Evolutionary conservation across 768 basidiomycete genomes (phyloP), one percentile per base, ranked within the genome.

Genomic region (Steccherinum ochraceum): DNA sequence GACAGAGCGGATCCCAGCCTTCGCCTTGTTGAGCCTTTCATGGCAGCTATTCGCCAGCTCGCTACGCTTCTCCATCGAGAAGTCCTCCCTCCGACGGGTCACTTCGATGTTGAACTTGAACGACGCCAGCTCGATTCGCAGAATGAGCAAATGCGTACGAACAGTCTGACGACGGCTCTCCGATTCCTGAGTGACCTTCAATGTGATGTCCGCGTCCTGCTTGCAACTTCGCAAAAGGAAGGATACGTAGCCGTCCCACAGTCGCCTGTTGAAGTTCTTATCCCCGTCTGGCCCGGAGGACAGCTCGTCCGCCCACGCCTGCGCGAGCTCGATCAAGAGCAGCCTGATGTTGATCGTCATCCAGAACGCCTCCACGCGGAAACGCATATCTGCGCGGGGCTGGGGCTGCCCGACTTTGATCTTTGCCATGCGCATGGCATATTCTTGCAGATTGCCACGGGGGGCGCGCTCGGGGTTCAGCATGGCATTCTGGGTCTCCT

Each of bases 291-390:
- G 57, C 40, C 58, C 55, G 26, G 58, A 35, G 30, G 55, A 43
- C 16, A 74, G 50, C 4, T 63, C 63, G 0, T 72, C 66, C 26
- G 79, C 59, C 70, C 77, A 77, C 0, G 58, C 48, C 21, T 52
- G 61, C 2, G 72, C 74, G 51, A 84, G 55, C 35, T 75, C 63
- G n/a, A 64, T 70, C 23, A 88, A 63, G 7, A 66, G 58, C 52
- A 83, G 70, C 2, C 84, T 77, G 23, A 83, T 66, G 23, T 78
- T 64, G 35, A 87, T 61, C 4, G 77, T 76, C 11, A 65, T 56
- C 74, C 77, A 79, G 48, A 82, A 70, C 0, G 81, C 82, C 59
- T 86, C 84, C 5, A 84, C 78, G 12, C 74, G 56, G 64, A 80
- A 83, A 30, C 81, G 72, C 40, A 71, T 70, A 61, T 85, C 83